Evolutionary conservation across 345 rosid genomes (phyloP).

Genomic region (Hirschfeldia incana): DNA sequence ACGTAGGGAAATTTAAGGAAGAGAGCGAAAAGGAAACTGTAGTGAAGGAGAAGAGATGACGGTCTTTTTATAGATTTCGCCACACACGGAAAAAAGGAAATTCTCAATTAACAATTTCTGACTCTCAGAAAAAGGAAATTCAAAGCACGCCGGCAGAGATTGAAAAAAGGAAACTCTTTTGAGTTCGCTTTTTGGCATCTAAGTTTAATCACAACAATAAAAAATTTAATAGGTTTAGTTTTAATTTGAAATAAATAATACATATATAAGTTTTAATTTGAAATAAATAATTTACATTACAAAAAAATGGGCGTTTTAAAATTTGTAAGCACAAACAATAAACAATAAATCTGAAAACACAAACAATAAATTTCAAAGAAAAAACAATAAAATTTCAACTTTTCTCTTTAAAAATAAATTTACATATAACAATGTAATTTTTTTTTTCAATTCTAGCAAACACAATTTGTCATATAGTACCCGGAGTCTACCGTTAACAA

Average conservation of each 20-base stretch:
- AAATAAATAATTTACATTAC: too few species aligned
- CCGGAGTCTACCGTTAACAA: too few species aligned
- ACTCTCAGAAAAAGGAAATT: not conserved
- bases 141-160: not conserved
- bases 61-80: not conserved
- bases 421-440: too few species aligned
- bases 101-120: not conserved
- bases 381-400: not conserved
- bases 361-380: too few species aligned
- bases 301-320: too few species aligned
- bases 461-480: too few species aligned
- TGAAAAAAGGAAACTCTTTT: not conserved
- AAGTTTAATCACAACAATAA: not conserved
- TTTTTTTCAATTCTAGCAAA: too few species aligned
- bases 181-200: too few species aligned
- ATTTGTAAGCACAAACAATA: not conserved
- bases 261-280: not conserved
- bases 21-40: not conserved
- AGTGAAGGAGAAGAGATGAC: not conserved
- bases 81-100: not conserved
- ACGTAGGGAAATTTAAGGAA: not conserved
- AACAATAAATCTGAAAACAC: too few species aligned
- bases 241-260: too few species aligned
- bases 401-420: not conserved
- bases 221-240: not conserved